Evolutionary conservation across 305 asterid genomes (phyloP).

Genomic region (Solanum hybrid): DNA sequence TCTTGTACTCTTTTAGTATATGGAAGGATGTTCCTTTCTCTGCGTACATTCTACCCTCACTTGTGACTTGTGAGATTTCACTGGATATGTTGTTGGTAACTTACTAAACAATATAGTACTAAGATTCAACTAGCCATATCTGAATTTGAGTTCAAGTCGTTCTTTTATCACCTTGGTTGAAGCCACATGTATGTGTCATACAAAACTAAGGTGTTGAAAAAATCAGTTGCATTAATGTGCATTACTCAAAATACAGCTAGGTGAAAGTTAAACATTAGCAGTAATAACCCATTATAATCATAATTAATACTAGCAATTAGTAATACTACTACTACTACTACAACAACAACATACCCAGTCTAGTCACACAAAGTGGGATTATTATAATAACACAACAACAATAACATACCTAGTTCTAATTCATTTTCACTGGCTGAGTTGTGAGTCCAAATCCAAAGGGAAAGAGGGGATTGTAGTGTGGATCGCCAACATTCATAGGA

Average conservation of each 20-base stretch:
- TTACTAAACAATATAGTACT: background rate
- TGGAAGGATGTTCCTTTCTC: background rate
- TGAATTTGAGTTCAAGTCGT: background rate
- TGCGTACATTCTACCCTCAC: background rate
- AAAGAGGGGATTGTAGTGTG: constrained; percentile 43
- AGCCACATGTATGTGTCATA: background rate
- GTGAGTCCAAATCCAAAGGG: constrained; percentile 60
- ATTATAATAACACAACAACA: background rate
- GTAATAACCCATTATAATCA: background rate
- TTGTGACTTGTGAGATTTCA: background rate
- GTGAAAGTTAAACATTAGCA: background rate
- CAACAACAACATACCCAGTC: background rate
- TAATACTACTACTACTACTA: background rate
- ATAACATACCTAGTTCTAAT: background rate
- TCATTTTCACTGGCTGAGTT: constrained; percentile 6
- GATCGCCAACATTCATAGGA: constrained; percentile 58
- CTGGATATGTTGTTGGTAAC: background rate
- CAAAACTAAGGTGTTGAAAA: background rate
- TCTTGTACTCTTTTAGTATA: background rate
- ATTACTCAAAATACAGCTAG: background rate
- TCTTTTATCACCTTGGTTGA: background rate
- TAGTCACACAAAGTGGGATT: background rate
- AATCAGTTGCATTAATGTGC: background rate
- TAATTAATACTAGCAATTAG: too few species aligned
- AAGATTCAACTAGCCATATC: background rate